Evolutionary conservation across 495 filamentous ascomycete species (phyloP).

Genomic region (Daldinia concentrica): DNA sequence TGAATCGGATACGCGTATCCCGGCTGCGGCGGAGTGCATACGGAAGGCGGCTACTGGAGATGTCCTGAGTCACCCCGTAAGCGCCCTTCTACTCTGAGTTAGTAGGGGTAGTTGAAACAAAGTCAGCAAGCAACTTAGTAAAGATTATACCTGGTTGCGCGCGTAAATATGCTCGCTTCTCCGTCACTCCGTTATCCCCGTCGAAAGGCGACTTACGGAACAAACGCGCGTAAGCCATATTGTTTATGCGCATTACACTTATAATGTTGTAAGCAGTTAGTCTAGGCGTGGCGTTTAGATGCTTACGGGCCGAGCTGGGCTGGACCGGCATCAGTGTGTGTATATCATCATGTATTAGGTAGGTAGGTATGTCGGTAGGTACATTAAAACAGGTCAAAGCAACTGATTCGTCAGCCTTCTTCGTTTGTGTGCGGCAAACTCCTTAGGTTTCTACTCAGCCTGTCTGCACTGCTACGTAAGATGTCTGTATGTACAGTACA

Average conservation of each 20-base stretch:
- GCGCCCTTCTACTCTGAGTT: conserved; percentile 18
- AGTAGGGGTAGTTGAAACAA: background rate
- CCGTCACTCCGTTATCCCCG: conserved; percentile 10
- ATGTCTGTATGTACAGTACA: conserved; percentile 37
- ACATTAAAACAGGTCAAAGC: conserved; percentile 12
- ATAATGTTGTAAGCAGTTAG: conserved; percentile 23
- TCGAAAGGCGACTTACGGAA: conserved; percentile 11
- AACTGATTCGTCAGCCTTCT: conserved; percentile 37
- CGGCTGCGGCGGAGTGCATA: conserved; percentile 39
- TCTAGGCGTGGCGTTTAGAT: conserved; percentile 33
- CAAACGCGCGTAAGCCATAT: conserved; percentile 27
- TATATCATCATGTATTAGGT: no score
- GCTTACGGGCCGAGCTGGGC: conserved; percentile 23
- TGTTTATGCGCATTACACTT: conserved; percentile 20
- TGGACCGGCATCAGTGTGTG: background rate
- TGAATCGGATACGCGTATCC: conserved; percentile 20
- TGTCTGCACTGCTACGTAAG: conserved; percentile 25
- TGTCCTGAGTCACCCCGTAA: conserved; percentile 30
- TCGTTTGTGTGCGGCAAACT: conserved; percentile 28
- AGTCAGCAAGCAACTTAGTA: conserved; percentile 17
- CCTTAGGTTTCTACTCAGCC: conserved; percentile 33
- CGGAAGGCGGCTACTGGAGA: conserved; percentile 28
- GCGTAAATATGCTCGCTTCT: background rate
- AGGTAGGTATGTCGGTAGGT: background rate
- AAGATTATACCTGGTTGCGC: background rate